phyloP scores from a whole-genome alignment of 306 rosid species.

The Vigna angularis region DNA sequence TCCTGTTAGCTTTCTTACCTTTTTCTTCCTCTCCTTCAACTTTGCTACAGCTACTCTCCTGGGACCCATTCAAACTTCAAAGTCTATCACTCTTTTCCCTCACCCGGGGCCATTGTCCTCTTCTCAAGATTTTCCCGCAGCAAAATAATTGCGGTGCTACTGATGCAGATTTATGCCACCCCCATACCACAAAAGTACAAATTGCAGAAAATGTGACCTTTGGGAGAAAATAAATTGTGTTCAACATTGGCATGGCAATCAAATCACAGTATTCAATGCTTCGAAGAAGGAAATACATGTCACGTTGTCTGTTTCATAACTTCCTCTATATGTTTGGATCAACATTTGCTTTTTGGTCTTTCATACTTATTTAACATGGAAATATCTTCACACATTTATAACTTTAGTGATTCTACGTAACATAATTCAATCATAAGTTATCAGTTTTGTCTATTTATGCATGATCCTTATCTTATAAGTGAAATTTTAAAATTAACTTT shows the following conservation, averaged over 20 bases:
- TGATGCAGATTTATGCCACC: slow-evolving; percentile 17
- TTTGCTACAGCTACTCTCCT: slow-evolving; percentile 21
- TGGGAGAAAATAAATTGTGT: neutral
- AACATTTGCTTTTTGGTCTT: neutral
- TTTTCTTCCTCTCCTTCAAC: neutral
- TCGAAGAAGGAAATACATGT: neutral
- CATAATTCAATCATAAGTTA: neutral
- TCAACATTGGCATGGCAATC: neutral
- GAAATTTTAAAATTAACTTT: too few relatives aligned
- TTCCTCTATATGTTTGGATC: neutral
- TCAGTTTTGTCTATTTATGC: neutral
- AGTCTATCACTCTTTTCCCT: neutral
- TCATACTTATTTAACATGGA: too few relatives aligned
- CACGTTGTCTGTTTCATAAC: neutral
- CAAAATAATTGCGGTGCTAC: slow-evolving; percentile 32
- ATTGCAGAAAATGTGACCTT: neutral
- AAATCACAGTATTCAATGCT: slow-evolving; percentile 7
- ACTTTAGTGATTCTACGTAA: too few relatives aligned
- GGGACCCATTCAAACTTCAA: slow-evolving; percentile 29
- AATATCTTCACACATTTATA: neutral
- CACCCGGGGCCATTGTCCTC: slow-evolving; percentile 22
- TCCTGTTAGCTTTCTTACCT: slow-evolving; percentile 25
- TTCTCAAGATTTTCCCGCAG: slow-evolving; percentile 7
- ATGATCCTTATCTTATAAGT: too few relatives aligned
- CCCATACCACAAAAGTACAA: slow-evolving; percentile 16